Percentiles rank a stretch among this genome's conserved stretches.
Conservation (phyloP, 306 rosid species). For the Vicia faba region DNA sequence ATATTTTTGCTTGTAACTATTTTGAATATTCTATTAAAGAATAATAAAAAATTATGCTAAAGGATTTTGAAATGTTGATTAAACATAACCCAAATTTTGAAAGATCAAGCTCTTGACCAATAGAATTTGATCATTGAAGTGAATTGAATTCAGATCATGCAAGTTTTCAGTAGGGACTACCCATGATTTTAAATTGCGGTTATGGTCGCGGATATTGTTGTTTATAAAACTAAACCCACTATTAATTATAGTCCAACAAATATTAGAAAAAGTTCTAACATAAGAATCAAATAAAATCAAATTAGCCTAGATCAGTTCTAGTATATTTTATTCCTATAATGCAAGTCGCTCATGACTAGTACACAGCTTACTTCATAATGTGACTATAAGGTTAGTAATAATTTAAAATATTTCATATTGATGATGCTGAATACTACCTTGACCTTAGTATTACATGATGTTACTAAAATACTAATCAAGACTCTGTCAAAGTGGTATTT, state of each 20-base stretch:
- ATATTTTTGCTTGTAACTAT: neutral
- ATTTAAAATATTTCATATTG: neutral
- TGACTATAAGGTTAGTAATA: neutral
- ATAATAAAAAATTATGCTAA: constrained; percentile 13
- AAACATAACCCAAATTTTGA: neutral
- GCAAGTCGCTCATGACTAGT: neutral
- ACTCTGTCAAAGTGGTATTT: neutral
- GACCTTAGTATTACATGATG: neutral
- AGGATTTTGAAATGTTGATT: neutral
- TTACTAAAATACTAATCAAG: neutral
- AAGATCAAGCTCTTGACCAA: constrained; percentile 1
- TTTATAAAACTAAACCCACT: too few species aligned
- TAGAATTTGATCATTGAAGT: too few species aligned
- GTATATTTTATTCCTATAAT: neutral
- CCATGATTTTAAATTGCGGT: too few species aligned
- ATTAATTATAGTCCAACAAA: neutral
- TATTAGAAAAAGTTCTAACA: neutral
- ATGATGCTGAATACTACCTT: neutral
- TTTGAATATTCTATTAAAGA: constrained; percentile 16
- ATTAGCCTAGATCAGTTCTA: neutral
- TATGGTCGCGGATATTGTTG: too few species aligned
- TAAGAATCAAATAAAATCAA: neutral
- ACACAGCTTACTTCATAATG: constrained; percentile 5
- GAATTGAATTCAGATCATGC: too few species aligned
- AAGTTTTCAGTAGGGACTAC: too few species aligned